phyloP scores from a whole-genome alignment of 2,329 filamentous ascomycete species.

The Aspergillus latus region DNA sequence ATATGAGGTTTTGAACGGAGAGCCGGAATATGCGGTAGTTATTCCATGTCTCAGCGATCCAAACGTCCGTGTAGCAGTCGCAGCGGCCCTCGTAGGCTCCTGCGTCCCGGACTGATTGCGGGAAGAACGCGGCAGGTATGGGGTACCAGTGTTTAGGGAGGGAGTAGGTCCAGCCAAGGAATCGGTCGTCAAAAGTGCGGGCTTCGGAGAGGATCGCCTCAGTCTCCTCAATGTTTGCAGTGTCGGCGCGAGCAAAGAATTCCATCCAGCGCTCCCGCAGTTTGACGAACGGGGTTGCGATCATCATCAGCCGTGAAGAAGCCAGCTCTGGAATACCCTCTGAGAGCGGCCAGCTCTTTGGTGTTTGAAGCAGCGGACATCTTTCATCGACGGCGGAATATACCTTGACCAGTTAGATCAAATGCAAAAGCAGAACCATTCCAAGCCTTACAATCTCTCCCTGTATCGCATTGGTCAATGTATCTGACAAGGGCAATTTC shows the following conservation, averaged over 20 bases:
- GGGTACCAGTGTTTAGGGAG: slow-evolving; percentile 28
- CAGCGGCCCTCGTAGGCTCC: slow-evolving; percentile 28
- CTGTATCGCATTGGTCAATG: slow-evolving; percentile 26
- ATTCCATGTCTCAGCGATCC: slow-evolving; percentile 33
- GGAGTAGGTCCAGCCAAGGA: slow-evolving; percentile 25
- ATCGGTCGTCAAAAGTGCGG: slow-evolving; percentile 22
- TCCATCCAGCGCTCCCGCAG: slow-evolving; percentile 26
- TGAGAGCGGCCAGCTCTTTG: slow-evolving; percentile 26
- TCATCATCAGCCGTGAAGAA: slow-evolving; percentile 23
- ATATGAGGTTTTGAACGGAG: slow-evolving; percentile 28
- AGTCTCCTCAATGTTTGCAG: slow-evolving; percentile 11
- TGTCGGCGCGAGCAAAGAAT: slow-evolving; percentile 4
- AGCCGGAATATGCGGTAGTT: slow-evolving; percentile 32
- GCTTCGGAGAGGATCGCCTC: slow-evolving; percentile 22
- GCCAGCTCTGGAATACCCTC: slow-evolving; percentile 16
- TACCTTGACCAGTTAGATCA: slow-evolving; percentile 20
- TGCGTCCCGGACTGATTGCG: slow-evolving; percentile 26
- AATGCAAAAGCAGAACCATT: background rate
- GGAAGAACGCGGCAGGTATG: slow-evolving; percentile 24
- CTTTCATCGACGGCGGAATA: slow-evolving; percentile 23
- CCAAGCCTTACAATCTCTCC: slow-evolving; percentile 26
- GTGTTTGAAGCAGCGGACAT: slow-evolving; percentile 24
- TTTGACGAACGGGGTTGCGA: slow-evolving; percentile 25
- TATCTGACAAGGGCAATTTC: slow-evolving; percentile 17
- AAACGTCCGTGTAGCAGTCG: slow-evolving; percentile 34